A percentile compares a stretch with the other conserved stretches of the same genome.
phyloP scores from a whole-genome alignment of 169 alveolate species.

The Eimeria praecox region DNA sequence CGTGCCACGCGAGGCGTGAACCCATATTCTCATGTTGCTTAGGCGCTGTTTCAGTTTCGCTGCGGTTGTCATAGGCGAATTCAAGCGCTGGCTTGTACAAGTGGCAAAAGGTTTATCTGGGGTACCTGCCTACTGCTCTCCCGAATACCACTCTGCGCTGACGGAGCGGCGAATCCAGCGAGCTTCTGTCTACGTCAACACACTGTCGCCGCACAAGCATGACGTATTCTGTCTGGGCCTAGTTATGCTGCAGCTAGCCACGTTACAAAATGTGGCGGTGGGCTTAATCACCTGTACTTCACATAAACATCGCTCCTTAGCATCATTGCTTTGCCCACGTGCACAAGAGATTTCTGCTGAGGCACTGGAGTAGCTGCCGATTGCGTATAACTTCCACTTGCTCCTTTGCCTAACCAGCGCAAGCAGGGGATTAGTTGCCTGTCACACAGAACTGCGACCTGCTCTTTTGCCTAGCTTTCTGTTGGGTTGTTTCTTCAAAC shows the following conservation, averaged over 20 bases:
- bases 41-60: not conserved
- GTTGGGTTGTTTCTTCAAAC: not conserved
- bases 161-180: conserved; percentile 64
- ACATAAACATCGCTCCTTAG: not conserved
- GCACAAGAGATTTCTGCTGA: not conserved
- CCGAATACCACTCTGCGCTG: conserved; percentile 74
- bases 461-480: not conserved
- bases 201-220: conserved; percentile 74
- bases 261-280: conserved; percentile 77
- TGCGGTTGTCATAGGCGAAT: conserved; percentile 61
- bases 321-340: not conserved
- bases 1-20: not conserved
- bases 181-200: conserved; percentile 44
- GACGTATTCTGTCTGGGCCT: conserved; percentile 81
- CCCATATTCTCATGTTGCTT: not conserved
- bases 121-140: conserved; percentile 75
- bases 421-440: not conserved
- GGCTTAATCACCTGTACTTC: conserved; percentile 17
- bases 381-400: not conserved
- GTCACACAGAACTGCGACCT: not conserved
- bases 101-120: conserved; percentile 74
- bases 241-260: conserved; percentile 75
- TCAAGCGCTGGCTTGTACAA: conserved; percentile 80
- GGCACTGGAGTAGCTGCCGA: not conserved
- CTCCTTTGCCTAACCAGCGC: not conserved